Percentiles rank a stretch among this genome's conserved stretches.
phyloP scores from a whole-genome alignment of 2,329 filamentous ascomycete species.

The Trichophyton equinum region DNA sequence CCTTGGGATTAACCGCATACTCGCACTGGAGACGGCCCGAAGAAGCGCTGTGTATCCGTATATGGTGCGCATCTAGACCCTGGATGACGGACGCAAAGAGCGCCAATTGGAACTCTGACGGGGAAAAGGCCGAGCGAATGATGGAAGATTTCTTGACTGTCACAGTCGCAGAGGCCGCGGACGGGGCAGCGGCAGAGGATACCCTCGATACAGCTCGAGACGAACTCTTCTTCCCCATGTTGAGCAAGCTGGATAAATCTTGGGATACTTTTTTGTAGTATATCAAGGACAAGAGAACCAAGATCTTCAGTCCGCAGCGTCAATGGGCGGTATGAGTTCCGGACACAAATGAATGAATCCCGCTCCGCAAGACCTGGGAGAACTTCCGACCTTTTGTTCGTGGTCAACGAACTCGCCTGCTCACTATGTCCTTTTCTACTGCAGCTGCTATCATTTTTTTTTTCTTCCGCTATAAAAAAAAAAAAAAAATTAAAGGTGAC shows the following conservation, averaged over 20 bases:
- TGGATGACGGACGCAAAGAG: constrained; percentile 44
- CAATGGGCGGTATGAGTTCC: background rate
- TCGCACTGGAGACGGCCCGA: constrained; percentile 40
- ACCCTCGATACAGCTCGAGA: constrained; percentile 33
- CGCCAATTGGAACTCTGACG: constrained; percentile 39
- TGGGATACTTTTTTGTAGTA: background rate
- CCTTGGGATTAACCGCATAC: constrained; percentile 36
- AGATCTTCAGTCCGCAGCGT: background rate
- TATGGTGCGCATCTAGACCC: constrained; percentile 40
- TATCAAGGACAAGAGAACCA: background rate
- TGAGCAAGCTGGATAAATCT: constrained; percentile 9
- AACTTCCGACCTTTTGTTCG: background rate
- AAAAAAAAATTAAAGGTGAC: constrained; percentile 11
- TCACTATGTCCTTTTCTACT: background rate
- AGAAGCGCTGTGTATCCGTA: constrained; percentile 41
- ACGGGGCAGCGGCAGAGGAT: constrained; percentile 31
- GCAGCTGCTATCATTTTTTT: background rate
- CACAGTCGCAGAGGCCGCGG: constrained; percentile 25
- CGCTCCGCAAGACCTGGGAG: background rate
- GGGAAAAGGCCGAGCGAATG: constrained; percentile 39
- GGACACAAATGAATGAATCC: background rate
- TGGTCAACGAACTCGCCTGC: background rate
- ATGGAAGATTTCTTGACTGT: constrained; percentile 36
- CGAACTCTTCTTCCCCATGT: constrained; percentile 37
- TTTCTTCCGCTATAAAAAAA: background rate